phyloP scores from a whole-genome alignment of 1,284 basidiomycete species.

The Stygiomarasmius scandens region DNA sequence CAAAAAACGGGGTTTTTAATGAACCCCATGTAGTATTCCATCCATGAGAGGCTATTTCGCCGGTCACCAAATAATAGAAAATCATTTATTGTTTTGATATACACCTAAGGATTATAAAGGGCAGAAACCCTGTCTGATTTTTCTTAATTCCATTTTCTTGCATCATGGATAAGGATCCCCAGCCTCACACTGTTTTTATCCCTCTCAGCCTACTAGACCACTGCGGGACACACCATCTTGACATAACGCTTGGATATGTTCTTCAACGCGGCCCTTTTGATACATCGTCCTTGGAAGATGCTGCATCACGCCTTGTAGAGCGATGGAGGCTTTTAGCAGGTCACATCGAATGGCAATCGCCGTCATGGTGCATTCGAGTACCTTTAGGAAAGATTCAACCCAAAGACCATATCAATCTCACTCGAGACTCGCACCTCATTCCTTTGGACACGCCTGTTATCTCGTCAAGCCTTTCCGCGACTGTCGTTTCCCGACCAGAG shows the following conservation, averaged over 20 bases:
- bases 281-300: constrained; percentile 1
- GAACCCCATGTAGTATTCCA: too few relatives aligned
- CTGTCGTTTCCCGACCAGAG: constrained; percentile 1
- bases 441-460: too few relatives aligned
- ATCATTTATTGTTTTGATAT: too few relatives aligned
- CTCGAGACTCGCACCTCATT: not conserved
- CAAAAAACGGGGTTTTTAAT: too few relatives aligned
- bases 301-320: constrained; percentile 1
- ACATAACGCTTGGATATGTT: constrained; percentile 8
- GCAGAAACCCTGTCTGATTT: too few relatives aligned
- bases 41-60: too few relatives aligned
- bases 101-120: too few relatives aligned
- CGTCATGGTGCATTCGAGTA: constrained; percentile 1
- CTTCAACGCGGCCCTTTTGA: not conserved
- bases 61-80: too few relatives aligned
- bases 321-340: too few relatives aligned
- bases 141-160: too few relatives aligned
- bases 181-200: too few relatives aligned
- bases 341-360: constrained; percentile 3
- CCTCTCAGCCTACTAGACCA: constrained; percentile 8
- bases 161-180: too few relatives aligned
- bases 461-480: not conserved
- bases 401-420: not conserved
- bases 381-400: not conserved
- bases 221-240: not conserved